Conservation (phyloP, 1,284 basidiomycete genomes). For the Fomitopsis schrenkii region DNA sequence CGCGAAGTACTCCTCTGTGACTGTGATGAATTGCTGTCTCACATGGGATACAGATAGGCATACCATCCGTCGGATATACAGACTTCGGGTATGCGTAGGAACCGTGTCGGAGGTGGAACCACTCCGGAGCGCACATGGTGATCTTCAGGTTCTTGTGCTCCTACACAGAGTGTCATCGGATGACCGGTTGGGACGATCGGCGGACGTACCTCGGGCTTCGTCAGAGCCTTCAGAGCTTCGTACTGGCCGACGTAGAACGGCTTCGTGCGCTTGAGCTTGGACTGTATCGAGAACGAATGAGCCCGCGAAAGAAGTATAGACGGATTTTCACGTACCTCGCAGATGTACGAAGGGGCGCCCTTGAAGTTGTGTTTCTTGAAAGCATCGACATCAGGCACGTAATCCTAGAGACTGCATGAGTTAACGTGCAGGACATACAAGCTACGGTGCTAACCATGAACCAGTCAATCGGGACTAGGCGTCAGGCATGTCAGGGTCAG, state of each 20-base stretch:
- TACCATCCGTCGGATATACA: slow-evolving; percentile 61
- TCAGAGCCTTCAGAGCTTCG: slow-evolving; percentile 51
- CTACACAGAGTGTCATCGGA: slow-evolving; percentile 23
- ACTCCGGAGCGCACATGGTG: slow-evolving; percentile 72
- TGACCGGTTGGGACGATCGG: background rate
- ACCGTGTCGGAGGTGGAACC: slow-evolving; percentile 74
- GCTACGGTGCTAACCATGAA: slow-evolving; percentile 30
- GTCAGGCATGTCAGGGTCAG: slow-evolving; percentile 6
- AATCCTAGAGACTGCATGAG: slow-evolving; percentile 21
- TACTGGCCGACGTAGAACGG: slow-evolving; percentile 65
- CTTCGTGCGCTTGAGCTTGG: slow-evolving; percentile 58
- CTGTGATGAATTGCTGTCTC: slow-evolving; percentile 3
- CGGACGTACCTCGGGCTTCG: slow-evolving; percentile 43
- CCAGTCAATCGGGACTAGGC: slow-evolving; percentile 29
- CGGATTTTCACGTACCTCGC: slow-evolving; percentile 36
- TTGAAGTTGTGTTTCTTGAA: slow-evolving; percentile 37
- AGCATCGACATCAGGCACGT: slow-evolving; percentile 39
- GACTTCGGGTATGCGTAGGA: slow-evolving; percentile 55
- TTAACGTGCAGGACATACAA: background rate
- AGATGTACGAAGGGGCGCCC: slow-evolving; percentile 46
- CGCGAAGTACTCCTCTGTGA: slow-evolving; percentile 64
- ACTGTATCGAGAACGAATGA: slow-evolving; percentile 27
- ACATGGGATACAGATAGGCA: slow-evolving; percentile 6
- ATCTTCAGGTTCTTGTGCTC: slow-evolving; percentile 69
- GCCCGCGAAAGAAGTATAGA: background rate